Evolutionary conservation across 192 early-diverging fungal species (phyloP), one percentile per base, ranked within the genome.

Genomic region (Diversispora epigaea): DNA sequence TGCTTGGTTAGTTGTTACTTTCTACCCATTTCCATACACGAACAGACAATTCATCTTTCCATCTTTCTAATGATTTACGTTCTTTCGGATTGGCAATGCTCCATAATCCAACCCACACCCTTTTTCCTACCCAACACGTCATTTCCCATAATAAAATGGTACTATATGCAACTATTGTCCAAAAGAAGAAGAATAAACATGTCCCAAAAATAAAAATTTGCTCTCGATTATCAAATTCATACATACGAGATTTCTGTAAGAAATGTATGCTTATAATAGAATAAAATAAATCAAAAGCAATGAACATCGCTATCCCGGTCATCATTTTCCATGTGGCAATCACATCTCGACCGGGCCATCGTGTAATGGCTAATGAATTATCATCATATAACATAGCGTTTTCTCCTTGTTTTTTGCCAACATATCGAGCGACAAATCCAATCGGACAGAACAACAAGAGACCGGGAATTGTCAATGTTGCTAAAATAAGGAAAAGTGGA

Each of bases 291-390:
- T 71, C 68, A 52, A 71, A 71, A 11, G 52, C 56, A n/a, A 71
- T 32, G 25, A 71, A 71, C 58, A 83, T 50, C 0, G 77, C 78
- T 40, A 79, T 67, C 0, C 73, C 79, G 4, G 77, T 74, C 21
- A 83, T 66, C 62, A 83, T 83, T 76, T 83, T 83, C 81, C 81
- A 83, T 1, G 81, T 83, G 22, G 81, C 81, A 70, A 83, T 83
- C 12, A 83, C 81, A 77, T 83, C 78, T 25, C 81, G 77, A 67
- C 81, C 81, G 15, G 81, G 81, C 81, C 81, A 83, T 64, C 81
- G 61, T 39, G 81, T 78, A n/a, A 83, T 77, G 11, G 81, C 78
- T n/a, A 83, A 68, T 45, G 79, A 83, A n/a, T 75, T 77, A 50
- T 83, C 78, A 70, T 80, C 79, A 4, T 79, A 79, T 68, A 80